Evolutionary conservation across 805 yeast species (phyloP).

Genomic region (Yarrowia sp.): DNA sequence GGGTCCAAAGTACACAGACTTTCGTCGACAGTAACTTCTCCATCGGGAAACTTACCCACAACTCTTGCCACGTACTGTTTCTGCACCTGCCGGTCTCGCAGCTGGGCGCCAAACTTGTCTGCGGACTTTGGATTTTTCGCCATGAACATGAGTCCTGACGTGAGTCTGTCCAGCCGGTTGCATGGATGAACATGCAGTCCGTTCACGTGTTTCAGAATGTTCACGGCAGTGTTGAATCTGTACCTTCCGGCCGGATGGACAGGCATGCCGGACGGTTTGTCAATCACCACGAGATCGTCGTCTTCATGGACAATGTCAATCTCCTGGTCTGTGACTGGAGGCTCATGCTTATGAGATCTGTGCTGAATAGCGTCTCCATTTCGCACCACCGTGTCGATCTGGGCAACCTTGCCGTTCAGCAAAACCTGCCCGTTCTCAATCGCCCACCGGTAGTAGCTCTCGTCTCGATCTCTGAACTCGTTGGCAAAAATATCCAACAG

Average conservation of each 20-base stretch:
- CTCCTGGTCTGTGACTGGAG: constrained; percentile 69
- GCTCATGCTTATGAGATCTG: constrained; percentile 88
- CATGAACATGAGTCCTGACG: constrained; percentile 92
- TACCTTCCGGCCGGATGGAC: constrained; percentile 93
- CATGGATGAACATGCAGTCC: constrained; percentile 79
- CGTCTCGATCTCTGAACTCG: constrained; percentile 84
- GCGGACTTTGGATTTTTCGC: constrained; percentile 85
- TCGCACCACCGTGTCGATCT: constrained; percentile 65
- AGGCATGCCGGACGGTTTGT: constrained; percentile 94
- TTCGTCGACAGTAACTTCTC: constrained; percentile 63
- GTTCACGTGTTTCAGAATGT: constrained; percentile 73
- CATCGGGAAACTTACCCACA: constrained; percentile 79
- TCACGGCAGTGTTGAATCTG: constrained; percentile 80
- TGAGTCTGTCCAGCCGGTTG: constrained; percentile 85
- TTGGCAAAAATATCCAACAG: constrained; percentile 78
- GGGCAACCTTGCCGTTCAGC: constrained; percentile 71
- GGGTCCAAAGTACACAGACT: constrained; percentile 79
- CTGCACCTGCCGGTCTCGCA: constrained; percentile 70
- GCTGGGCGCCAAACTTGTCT: constrained; percentile 72
- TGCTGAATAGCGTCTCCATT: constrained; percentile 90
- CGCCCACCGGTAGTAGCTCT: constrained; percentile 66
- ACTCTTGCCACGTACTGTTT: constrained; percentile 91
- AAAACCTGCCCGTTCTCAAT: constrained; percentile 80
- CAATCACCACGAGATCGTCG: constrained; percentile 79
- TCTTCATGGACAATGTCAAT: constrained; percentile 78